Evolutionary conservation across 2,329 filamentous ascomycete genomes (phyloP).

Genomic region (Myriangium duriaei): DNA sequence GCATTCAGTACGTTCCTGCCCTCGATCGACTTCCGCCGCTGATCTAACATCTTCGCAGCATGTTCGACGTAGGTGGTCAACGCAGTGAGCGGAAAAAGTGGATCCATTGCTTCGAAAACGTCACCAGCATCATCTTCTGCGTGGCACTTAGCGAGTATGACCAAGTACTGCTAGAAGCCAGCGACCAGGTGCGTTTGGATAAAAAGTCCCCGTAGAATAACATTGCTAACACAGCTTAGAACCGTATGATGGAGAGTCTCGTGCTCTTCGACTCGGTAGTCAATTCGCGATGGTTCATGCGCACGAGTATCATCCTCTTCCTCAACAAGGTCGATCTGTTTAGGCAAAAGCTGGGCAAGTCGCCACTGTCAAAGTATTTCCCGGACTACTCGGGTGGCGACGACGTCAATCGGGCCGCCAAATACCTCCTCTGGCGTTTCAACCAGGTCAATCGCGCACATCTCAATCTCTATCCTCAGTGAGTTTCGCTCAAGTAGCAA

Average conservation of each 20-base stretch:
- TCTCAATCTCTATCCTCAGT: conserved; percentile 96
- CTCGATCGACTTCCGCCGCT: not conserved
- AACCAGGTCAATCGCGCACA: conserved; percentile 97
- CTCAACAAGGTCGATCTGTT: conserved; percentile 98
- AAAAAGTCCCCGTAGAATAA: not conserved
- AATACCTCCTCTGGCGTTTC: conserved; percentile 95
- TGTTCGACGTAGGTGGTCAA: conserved; percentile 98
- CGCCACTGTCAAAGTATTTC: conserved; percentile 88
- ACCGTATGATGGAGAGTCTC: conserved; percentile 98
- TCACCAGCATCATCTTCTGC: conserved; percentile 98
- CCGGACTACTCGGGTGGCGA: conserved; percentile 96
- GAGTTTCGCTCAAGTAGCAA: too few relatives aligned
- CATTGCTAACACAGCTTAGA: conserved; percentile 41
- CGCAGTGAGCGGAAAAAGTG: conserved; percentile 97
- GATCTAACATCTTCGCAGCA: conserved; percentile 44
- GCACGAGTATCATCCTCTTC: conserved; percentile 96
- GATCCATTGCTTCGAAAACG: conserved; percentile 99
- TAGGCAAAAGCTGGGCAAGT: conserved; percentile 82
- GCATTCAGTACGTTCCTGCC: conserved; percentile 70
- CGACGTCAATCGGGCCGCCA: conserved; percentile 94
- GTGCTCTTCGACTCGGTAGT: conserved; percentile 96
- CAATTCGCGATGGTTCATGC: conserved; percentile 98
- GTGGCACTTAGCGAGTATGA: conserved; percentile 97
- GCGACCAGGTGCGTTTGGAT: conserved; percentile 67
- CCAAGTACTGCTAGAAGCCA: conserved; percentile 91